phyloP scores from a whole-genome alignment of 257 asterid species.

The Thymus mandschuricus region DNA sequence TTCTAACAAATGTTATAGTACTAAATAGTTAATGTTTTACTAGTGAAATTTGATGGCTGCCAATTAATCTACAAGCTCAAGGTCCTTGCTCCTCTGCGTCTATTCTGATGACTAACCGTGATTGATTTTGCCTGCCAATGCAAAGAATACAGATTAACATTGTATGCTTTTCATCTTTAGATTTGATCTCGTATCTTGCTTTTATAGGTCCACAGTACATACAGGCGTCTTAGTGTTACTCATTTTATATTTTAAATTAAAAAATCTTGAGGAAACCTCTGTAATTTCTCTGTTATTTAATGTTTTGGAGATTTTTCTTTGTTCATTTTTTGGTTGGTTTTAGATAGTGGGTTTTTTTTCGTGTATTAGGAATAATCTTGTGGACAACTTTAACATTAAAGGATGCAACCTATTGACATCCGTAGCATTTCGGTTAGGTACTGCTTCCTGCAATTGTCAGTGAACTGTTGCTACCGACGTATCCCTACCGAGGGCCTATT shows the following conservation, averaged over 20 bases:
- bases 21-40: not conserved
- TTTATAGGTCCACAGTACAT: not conserved
- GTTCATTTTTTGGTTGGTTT: not conserved
- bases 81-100: not conserved
- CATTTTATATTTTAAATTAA: not conserved
- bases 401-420: not conserved
- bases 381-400: not conserved
- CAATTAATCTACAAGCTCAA: not conserved
- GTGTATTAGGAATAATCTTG: not conserved
- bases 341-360: not conserved
- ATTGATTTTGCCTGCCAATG: not conserved
- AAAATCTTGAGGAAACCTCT: not conserved
- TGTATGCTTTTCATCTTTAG: not conserved
- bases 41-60: slow-evolving; percentile 1
- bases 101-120: not conserved
- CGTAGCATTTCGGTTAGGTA: not conserved
- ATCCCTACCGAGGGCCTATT: not conserved
- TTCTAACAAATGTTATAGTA: not conserved
- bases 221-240: not conserved
- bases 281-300: not conserved
- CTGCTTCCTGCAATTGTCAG: not conserved
- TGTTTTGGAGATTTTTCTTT: not conserved
- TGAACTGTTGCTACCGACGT: not conserved
- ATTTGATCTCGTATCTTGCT: not conserved
- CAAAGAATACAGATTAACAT: not conserved